Evolutionary conservation across 192 early-diverging fungal genomes (phyloP), one percentile per base, ranked within the genome.

Genomic region (Jimgerdemannia flammicorona): DNA sequence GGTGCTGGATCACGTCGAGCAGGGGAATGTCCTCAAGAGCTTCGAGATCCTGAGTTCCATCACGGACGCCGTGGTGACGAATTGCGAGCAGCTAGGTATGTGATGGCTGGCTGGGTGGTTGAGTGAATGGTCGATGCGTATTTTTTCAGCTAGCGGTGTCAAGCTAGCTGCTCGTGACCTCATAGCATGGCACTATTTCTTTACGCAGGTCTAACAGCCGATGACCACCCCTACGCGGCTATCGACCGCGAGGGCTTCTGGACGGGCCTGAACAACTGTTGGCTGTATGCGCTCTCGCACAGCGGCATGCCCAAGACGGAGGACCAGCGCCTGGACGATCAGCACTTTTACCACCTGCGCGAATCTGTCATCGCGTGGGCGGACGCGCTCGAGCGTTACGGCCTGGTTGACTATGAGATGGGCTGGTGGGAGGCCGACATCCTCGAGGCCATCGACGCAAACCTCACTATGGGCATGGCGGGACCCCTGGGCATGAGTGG

Each of bases 401-500:
- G 94, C 2, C 77, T 95, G 70, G 93, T 95, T 29, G 92, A 95
- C 75, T 95, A 94, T 79, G 92, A 95, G 70, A 86, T 94, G 81
- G 94, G 93, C 29, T 90, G 92, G 68, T 94, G 91, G 90, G 93
- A 92, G 73, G 81, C 86, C 41, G 91, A 93, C 49, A 92, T 95
- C 71, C 75, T 93, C 63, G 87, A 91, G 64, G 87, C 91, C 11
- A 82, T 94, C 40, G 85, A 90, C 68, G 75, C 74, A 8, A 87
- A 87, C 43, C 75, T 91, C 10, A 78, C 77, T 7, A 69, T 80
- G 8, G 49, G 49, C 8, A 59, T 59, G 49, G 49, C 29, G 29
- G 29, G 29, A 29, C 29, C 29, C 29, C 29, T 29, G 29, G 29
- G 29, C 29, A 29, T 29, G 29, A 29, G 29, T 29, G 29, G 29